A percentile compares a stretch with the other conserved stretches of the same genome.
Evolutionary conservation across 306 rosid genomes (phyloP).

Genomic region (Potentilla sterilis): DNA sequence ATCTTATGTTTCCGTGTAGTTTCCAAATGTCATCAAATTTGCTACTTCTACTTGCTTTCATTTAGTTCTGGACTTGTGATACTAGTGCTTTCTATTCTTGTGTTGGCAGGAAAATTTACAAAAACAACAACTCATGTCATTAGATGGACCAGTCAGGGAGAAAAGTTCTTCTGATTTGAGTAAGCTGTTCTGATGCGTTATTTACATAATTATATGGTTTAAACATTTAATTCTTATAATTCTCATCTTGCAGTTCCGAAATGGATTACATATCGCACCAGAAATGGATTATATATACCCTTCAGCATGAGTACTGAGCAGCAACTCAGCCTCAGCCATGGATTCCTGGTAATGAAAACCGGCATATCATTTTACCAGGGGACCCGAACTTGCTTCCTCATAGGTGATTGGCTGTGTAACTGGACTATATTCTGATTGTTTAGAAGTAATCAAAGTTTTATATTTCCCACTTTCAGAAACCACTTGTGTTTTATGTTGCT

Average conservation of each 20-base stretch:
- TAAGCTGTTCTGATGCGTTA: not conserved
- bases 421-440: not conserved
- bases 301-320: conserved; percentile 64
- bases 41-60: not conserved
- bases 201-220: not conserved
- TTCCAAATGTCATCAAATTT: not conserved
- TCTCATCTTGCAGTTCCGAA: conserved; percentile 64
- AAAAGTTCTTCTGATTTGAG: conserved; percentile 11
- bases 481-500: too few species aligned
- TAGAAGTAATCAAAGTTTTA: not conserved
- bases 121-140: conserved; percentile 68
- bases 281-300: conserved; percentile 60
- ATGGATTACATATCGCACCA: conserved; percentile 40
- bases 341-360: conserved; percentile 50
- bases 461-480: not conserved
- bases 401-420: conserved; percentile 40
- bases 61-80: not conserved
- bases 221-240: conserved; percentile 7
- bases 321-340: conserved; percentile 72
- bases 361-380: conserved; percentile 55
- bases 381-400: conserved; percentile 63
- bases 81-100: not conserved
- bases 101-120: conserved; percentile 60
- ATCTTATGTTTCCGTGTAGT: not conserved
- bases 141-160: conserved; percentile 81